Evolutionary conservation across 495 filamentous ascomycete genomes (phyloP), one percentile per base, ranked within the genome.

Genomic region (Sphaerosporella brunnea): DNA sequence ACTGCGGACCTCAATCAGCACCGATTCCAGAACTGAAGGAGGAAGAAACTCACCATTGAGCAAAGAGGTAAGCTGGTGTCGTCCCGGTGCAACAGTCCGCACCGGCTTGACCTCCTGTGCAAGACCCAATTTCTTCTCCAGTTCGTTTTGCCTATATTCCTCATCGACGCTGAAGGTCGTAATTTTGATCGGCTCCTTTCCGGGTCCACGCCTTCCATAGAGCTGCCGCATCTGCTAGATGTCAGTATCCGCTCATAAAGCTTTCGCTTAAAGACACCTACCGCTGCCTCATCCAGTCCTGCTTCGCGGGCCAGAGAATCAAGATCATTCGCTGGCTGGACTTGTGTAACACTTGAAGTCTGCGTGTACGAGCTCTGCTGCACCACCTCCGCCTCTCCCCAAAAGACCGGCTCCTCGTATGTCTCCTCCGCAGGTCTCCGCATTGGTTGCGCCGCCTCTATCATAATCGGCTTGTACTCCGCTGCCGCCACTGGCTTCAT

Each of bases 391-490:
- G 13, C 28, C 28, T 5, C 13, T 37, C 35, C 35, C 16, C 5
- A 23, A 13, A 25, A 19, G 13, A 25, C 40, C 8, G 36, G 41
- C 0, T 24, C 11, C 7, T 36, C 18, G 11, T 46, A 41, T n/a
- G 19, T 32, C 1, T 38, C 25, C 23, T 37, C 53, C n/a, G 28
- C 36, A 13, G 51, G 52, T 11, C 28, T 54, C 18, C 45, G 50
- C 28, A 41, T 48, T 23, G 56, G 56, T 26, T 52, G 47, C n/a
- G 49, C 42, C 23, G 48, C 25, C 13, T 47, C 44, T 20, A 59
- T 40, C 55, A 59, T 59, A 38, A 59, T 59, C 3, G 56, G 55
- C 38, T 59, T 57, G 23, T 59, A 59, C 53, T 59, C 56, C 15
- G 48, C 49, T 15, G 49, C 16, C 2, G 36, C 7, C 26, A 48